Percentiles rank a stretch among this genome's conserved stretches.
Evolutionary conservation across 73 alveolate genomes (phyloP).

Genomic region (Paraurostyla sp.): DNA sequence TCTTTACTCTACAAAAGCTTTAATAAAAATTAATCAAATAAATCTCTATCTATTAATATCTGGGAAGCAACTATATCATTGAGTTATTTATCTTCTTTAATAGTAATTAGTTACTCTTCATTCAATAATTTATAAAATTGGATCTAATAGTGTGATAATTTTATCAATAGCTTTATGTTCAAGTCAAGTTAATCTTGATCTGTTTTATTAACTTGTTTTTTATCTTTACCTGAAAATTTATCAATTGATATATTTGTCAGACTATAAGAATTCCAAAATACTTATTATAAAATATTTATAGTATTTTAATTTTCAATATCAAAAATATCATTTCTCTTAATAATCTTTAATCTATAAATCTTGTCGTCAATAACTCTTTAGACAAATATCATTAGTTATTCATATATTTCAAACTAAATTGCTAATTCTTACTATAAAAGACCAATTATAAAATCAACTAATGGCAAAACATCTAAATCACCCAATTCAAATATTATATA

Average conservation of each 20-base stretch:
- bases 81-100: too few species aligned
- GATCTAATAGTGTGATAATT: background rate
- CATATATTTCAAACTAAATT: background rate
- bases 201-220: background rate
- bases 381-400: background rate
- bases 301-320: background rate
- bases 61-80: too few species aligned
- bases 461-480: constrained; percentile 14
- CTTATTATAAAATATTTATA: background rate
- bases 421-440: background rate
- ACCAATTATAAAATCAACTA: background rate
- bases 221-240: background rate
- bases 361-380: background rate
- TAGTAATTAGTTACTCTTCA: too few species aligned
- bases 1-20: too few species aligned
- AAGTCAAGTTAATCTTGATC: constrained; percentile 11
- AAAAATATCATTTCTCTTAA: background rate
- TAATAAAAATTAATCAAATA: too few species aligned
- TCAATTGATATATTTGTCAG: background rate
- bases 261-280: background rate
- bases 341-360: background rate
- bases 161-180: background rate
- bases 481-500: constrained; percentile 5
- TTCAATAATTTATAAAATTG: too few species aligned
- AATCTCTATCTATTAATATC: too few species aligned